phyloP scores from a whole-genome alignment of 2,329 filamentous ascomycete species.

The Venturia effusa region DNA sequence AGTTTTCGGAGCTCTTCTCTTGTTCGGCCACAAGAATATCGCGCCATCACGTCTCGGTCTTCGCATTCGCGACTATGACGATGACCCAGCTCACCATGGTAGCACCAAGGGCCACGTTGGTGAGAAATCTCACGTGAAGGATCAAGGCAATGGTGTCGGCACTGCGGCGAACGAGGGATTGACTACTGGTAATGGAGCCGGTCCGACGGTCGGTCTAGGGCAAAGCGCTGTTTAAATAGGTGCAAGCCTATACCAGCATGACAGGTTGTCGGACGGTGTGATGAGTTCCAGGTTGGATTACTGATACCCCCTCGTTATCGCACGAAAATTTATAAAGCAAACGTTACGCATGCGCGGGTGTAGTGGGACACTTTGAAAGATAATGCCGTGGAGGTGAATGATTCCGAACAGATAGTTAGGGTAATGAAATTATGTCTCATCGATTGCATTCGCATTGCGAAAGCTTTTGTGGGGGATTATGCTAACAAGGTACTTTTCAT shows the following conservation, averaged over 20 bases:
- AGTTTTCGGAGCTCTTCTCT: conserved; percentile 48
- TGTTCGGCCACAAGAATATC: conserved; percentile 54
- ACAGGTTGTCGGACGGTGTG: neutral
- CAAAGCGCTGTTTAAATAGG: neutral
- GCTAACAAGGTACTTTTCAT: too few species aligned
- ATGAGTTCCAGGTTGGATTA: neutral
- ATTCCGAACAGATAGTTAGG: neutral
- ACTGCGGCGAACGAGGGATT: too few species aligned
- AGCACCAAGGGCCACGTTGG: conserved; percentile 13
- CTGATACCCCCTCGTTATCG: neutral
- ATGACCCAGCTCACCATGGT: conserved; percentile 23
- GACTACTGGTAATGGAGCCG: conserved; percentile 4
- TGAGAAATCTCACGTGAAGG: conserved; percentile 14
- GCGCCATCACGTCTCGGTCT: conserved; percentile 47
- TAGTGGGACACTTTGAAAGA: neutral
- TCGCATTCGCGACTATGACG: conserved; percentile 36
- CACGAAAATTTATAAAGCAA: neutral
- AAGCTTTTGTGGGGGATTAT: too few species aligned
- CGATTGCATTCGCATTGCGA: too few species aligned
- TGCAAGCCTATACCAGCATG: neutral
- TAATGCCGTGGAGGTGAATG: neutral
- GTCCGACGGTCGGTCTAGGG: neutral
- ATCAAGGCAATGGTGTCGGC: conserved; percentile 15
- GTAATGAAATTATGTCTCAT: too few species aligned
- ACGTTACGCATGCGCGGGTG: too few species aligned